Percentiles rank a stretch among this genome's conserved stretches.
Evolutionary conservation across 805 yeast species (phyloP).

Genomic region (Myxozyma kluyveri): DNA sequence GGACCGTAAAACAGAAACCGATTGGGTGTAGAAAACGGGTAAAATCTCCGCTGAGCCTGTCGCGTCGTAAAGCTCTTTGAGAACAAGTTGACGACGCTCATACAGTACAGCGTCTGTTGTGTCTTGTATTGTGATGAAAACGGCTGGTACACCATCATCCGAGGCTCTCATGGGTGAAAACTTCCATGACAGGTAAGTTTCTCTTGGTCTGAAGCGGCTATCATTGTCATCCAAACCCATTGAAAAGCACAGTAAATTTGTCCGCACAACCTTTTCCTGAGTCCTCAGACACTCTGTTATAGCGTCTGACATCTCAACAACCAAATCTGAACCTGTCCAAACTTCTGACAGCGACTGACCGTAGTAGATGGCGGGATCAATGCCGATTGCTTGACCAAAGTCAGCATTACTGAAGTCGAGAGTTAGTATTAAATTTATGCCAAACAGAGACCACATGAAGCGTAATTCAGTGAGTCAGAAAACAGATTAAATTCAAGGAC

Average conservation of each 20-base stretch:
- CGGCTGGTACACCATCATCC: conserved; percentile 34
- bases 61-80: conserved; percentile 25
- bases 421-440: too few relatives aligned
- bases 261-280: conserved; percentile 7
- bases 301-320: conserved; percentile 18
- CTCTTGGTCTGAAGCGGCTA: conserved; percentile 6
- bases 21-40: conserved; percentile 15
- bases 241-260: conserved; percentile 18
- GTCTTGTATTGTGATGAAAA: conserved; percentile 28
- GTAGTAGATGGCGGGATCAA: conserved; percentile 10
- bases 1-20: conserved; percentile 18
- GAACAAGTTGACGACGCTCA: conserved; percentile 25
- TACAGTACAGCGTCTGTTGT: conserved; percentile 35
- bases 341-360: conserved; percentile 19
- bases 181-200: conserved; percentile 24
- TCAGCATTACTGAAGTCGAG: conserved; percentile 26
- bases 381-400: conserved; percentile 17
- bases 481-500: too few relatives aligned
- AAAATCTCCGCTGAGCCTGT: conserved; percentile 19
- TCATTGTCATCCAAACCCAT: neutral
- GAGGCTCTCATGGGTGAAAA: conserved; percentile 27
- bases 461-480: too few relatives aligned
- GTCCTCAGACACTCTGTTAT: conserved; percentile 17
- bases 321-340: conserved; percentile 17
- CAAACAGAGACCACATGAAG: too few relatives aligned